Evolutionary conservation across 1,139 yeast genomes (phyloP).

Genomic region (Pichia kudriavzevii): DNA sequence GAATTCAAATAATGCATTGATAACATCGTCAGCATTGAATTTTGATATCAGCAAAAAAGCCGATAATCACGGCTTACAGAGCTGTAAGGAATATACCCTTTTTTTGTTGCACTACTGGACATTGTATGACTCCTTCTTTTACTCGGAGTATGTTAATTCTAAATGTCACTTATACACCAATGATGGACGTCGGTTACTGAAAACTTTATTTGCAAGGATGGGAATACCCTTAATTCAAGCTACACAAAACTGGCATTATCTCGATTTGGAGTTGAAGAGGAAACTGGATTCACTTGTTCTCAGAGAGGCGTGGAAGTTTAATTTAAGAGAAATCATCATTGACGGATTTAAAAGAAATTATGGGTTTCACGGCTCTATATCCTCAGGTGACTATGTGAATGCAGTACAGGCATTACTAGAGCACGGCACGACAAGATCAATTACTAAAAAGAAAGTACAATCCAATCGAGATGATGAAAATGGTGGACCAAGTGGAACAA

Average conservation of each 20-base stretch:
- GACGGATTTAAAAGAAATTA: slow-evolving; percentile 82
- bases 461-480: slow-evolving; percentile 13
- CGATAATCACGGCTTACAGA: slow-evolving; percentile 55
- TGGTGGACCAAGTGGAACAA: too few species aligned
- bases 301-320: slow-evolving; percentile 66
- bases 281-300: slow-evolving; percentile 63
- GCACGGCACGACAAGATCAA: slow-evolving; percentile 35
- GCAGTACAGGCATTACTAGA: slow-evolving; percentile 80
- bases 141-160: slow-evolving; percentile 84
- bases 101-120: slow-evolving; percentile 91
- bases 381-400: slow-evolving; percentile 93
- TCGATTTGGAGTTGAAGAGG: slow-evolving; percentile 74
- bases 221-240: slow-evolving; percentile 87
- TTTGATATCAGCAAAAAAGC: slow-evolving; percentile 41
- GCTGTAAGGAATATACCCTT: slow-evolving; percentile 80
- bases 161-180: slow-evolving; percentile 86
- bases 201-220: slow-evolving; percentile 92
- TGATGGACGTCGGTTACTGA: slow-evolving; percentile 79
- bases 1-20: slow-evolving; percentile 1
- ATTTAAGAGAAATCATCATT: slow-evolving; percentile 73
- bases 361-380: slow-evolving; percentile 80
- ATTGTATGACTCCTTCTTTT: slow-evolving; percentile 80
- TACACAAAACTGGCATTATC: slow-evolving; percentile 86
- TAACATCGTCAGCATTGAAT: slow-evolving; percentile 8
- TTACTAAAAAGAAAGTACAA: slow-evolving; percentile 3